Conservation (phyloP, 192 early-diverging fungal species). For the Coemansia sp. region DNA sequence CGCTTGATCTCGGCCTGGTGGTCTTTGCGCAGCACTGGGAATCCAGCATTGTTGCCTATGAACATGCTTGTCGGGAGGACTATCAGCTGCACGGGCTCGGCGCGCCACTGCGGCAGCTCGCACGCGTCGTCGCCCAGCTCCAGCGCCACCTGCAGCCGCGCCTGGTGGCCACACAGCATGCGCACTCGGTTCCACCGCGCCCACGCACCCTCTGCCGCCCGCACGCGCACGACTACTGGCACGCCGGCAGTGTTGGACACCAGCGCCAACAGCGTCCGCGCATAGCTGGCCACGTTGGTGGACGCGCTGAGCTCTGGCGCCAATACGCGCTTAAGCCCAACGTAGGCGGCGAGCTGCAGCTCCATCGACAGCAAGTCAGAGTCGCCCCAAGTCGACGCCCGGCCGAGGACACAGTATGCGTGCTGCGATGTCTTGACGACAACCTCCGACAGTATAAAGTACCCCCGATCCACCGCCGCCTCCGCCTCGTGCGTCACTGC, state of each 20-base stretch:
- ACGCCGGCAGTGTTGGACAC: neutral
- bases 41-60: slow-evolving; percentile 76
- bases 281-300: slow-evolving; percentile 11
- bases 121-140: slow-evolving; percentile 62
- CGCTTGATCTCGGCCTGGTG: slow-evolving; percentile 64
- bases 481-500: neutral
- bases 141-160: slow-evolving; percentile 59
- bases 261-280: slow-evolving; percentile 24
- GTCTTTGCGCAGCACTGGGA: slow-evolving; percentile 81
- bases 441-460: slow-evolving; percentile 31
- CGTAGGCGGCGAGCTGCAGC: slow-evolving; percentile 30
- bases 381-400: slow-evolving; percentile 12
- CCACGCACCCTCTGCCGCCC: slow-evolving; percentile 63
- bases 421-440: slow-evolving; percentile 28
- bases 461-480: slow-evolving; percentile 13
- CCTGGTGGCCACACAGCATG: slow-evolving; percentile 67
- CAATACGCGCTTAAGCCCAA: slow-evolving; percentile 33
- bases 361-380: slow-evolving; percentile 16
- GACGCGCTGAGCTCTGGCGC: slow-evolving; percentile 12
- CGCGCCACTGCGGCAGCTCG: slow-evolving; percentile 66
- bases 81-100: slow-evolving; percentile 84
- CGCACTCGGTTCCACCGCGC: slow-evolving; percentile 79
- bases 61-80: slow-evolving; percentile 77
- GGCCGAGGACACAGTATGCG: slow-evolving; percentile 43
- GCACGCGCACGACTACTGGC: slow-evolving; percentile 59